Percentiles rank a stretch among this genome's conserved stretches.
Conservation (phyloP, 805 yeast species). For the Lipomyces oligophaga region DNA sequence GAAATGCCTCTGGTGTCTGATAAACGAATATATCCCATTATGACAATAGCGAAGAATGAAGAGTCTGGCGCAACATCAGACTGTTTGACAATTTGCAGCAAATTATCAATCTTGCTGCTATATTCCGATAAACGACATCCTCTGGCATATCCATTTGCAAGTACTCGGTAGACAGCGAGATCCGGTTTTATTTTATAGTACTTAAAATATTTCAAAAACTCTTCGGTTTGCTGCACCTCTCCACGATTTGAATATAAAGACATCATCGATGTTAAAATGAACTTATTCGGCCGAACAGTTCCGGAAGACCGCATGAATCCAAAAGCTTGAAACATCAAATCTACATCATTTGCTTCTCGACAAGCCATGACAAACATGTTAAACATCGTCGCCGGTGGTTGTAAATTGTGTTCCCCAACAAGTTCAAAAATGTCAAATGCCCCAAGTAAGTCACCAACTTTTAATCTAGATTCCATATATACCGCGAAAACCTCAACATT, state of each 20-base stretch:
- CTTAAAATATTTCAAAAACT: constrained; percentile 9
- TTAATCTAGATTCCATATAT: constrained; percentile 15
- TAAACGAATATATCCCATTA: constrained; percentile 14
- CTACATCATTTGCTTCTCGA: constrained; percentile 2
- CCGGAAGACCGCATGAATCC: constrained; percentile 9
- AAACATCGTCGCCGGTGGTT: constrained; percentile 13
- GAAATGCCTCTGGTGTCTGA: constrained; percentile 10
- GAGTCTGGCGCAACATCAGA: constrained; percentile 13
- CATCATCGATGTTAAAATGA: constrained; percentile 23
- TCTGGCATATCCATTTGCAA: constrained; percentile 11
- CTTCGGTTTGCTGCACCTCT: constrained; percentile 9
- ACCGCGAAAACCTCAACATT: constrained; percentile 4
- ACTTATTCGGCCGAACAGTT: constrained; percentile 5
- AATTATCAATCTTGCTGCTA: neutral
- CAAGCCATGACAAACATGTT: constrained; percentile 21
- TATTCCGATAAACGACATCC: neutral
- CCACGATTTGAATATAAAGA: constrained; percentile 16
- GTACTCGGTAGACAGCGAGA: constrained; percentile 11
- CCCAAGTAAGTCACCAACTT: constrained; percentile 19
- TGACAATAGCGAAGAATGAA: constrained; percentile 12
- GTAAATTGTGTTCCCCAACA: constrained; percentile 3
- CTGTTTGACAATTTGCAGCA: constrained; percentile 2
- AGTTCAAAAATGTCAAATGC: constrained; percentile 13
- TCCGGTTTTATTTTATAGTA: constrained; percentile 10
- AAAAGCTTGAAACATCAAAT: constrained; percentile 17